Base-by-base conservation (phyloP, 2,329 filamentous ascomycete species). In the Trichothecium roseum region DNA sequence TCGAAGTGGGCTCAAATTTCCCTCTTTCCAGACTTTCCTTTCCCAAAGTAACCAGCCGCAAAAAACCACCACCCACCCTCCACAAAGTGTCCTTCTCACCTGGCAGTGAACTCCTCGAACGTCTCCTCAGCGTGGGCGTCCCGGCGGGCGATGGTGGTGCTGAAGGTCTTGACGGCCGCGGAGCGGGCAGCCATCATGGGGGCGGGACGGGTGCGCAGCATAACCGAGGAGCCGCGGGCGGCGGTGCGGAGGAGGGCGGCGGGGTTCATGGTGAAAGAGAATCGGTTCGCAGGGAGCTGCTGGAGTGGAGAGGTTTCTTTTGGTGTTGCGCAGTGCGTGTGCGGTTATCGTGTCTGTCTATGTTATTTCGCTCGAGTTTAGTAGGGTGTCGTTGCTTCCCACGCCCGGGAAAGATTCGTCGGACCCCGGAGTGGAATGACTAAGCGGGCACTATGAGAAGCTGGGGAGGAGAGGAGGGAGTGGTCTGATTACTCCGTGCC, bases 81-180 rank as follows among this genome's bases (percentile, higher is more conserved):
- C n/a, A n/a, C n/a, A n/a, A n/a, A n/a, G 10, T 24, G 20, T 24
- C 20, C 10, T 54, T 54, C 72, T 66, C 84, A 98, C 91, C 91
- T 88, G 54, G 87, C 83, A 66, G 84, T 87, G 68, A 98, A 98
- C 72, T 96, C 88, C 73, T 98, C 91, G 54, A 94, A 98, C 55
- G 84, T 94, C 79, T 98, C 91, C 66, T 98, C 91, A 57, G 81
- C 76, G 65, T 94, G 84, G 56, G 72, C 66, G 53, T 59, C 58
- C 50, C 64, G 66, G 56, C 69, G 62, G 55, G 68, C 57, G 50
- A 64, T 57, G 43, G 68, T 70, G 56, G 76, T 81, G 71, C 72
- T 81, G 68, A 81, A 81, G 66, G 56, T 66, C 52, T 66, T 63
- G 52, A 64, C 62, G 50, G 74, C 63, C 52, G 66, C 63, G 49